These are phyloP conservation scores for Dendrocalamus sinicus DNA, from an alignment of 176 grass and related monocot species.

Conservation along the genomic window DNA sequence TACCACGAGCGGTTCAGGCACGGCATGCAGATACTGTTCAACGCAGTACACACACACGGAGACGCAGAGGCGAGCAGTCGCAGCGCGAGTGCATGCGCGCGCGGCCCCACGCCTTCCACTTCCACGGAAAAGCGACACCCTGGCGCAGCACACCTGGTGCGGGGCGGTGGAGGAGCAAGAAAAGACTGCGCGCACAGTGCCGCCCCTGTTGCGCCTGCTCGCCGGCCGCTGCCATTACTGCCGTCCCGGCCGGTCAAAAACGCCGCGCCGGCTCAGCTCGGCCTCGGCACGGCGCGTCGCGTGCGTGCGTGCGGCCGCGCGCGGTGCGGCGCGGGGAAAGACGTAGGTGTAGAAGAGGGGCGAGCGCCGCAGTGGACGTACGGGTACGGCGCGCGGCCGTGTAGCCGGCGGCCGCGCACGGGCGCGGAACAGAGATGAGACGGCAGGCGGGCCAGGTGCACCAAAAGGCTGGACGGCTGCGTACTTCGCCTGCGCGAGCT, in stretches of 20 bases:
- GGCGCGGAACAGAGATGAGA: neutral
- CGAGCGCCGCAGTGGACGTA: neutral
- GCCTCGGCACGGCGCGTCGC: neutral
- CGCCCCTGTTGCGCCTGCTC: neutral
- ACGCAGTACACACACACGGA: neutral
- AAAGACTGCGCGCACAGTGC: conserved; percentile 19
- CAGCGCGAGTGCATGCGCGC: neutral
- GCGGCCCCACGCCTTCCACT: neutral
- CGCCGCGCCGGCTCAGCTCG: neutral
- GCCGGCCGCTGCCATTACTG: neutral
- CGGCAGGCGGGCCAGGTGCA: too few relatives aligned
- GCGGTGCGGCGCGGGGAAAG: neutral
- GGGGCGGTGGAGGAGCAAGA: neutral
- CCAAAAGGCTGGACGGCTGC: neutral
- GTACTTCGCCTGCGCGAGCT: neutral
- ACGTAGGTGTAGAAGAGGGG: too few relatives aligned
- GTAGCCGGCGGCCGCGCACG: neutral
- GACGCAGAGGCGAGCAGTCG: neutral
- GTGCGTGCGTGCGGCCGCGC: neutral
- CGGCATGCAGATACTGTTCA: neutral
- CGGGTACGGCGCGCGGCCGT: neutral
- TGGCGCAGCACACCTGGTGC: neutral
- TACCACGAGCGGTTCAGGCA: neutral
- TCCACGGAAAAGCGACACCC: neutral
- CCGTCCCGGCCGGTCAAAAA: neutral